A percentile compares a stretch with the other conserved stretches of the same genome.
phyloP scores from a whole-genome alignment of 1,284 basidiomycete genomes.

The Omphalotus olearius region DNA sequence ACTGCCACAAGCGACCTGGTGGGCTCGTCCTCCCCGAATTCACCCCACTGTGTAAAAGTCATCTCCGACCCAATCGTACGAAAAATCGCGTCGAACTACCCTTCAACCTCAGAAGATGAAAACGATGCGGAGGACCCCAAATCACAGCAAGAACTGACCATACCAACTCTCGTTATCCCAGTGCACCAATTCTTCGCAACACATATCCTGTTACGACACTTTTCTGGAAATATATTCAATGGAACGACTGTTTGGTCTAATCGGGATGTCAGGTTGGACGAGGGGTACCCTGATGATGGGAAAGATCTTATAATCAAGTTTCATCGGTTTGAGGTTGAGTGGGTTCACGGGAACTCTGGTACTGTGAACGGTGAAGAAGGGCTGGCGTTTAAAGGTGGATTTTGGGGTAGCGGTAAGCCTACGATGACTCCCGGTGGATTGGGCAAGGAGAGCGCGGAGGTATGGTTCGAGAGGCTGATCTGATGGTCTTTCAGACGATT shows the following conservation, averaged over 20 bases:
- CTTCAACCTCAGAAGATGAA: background rate
- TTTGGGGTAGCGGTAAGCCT: constrained; percentile 32
- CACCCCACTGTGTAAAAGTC: constrained; percentile 16
- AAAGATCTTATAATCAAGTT: constrained; percentile 28
- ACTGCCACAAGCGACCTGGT: constrained; percentile 6
- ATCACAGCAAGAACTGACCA: background rate
- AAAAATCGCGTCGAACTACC: constrained; percentile 22
- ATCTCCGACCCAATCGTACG: constrained; percentile 22
- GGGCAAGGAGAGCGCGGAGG: constrained; percentile 31
- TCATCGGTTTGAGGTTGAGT: constrained; percentile 31
- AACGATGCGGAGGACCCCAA: constrained; percentile 11
- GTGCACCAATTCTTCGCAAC: constrained; percentile 30
- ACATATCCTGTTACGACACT: constrained; percentile 30
- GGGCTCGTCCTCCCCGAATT: background rate
- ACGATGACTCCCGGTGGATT: constrained; percentile 23
- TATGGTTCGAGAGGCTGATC: constrained; percentile 26
- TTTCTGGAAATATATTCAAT: constrained; percentile 31
- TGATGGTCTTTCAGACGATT: no score
- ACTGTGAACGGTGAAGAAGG: constrained; percentile 19
- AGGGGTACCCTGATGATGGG: constrained; percentile 20
- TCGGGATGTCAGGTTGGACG: constrained; percentile 20
- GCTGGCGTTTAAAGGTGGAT: constrained; percentile 28
- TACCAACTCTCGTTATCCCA: constrained; percentile 28
- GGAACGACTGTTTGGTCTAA: constrained; percentile 30
- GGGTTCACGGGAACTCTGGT: constrained; percentile 20